Percentiles rank a stretch among this genome's conserved stretches.
These are phyloP conservation scores for Leishmania arabica DNA, from an alignment of 208 protist genomes.

Conservation along the genomic window DNA sequence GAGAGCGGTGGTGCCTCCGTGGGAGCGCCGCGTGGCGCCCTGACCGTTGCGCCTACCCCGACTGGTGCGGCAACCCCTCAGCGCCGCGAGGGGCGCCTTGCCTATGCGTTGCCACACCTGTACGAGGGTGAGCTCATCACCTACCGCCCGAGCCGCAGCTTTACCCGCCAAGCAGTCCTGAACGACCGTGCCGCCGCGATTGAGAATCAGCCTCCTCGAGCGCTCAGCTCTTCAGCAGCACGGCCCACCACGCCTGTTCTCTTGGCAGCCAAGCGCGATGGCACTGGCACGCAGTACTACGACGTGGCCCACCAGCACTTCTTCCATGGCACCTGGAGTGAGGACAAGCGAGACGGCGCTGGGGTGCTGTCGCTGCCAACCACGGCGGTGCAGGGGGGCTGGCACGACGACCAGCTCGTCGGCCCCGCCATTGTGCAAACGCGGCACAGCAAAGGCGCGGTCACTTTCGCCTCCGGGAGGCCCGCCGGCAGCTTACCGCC, in stretches of 20 bases:
- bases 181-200: not conserved
- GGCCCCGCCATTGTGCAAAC: conserved; percentile 30
- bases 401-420: conserved; percentile 39
- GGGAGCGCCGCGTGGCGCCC: not conserved
- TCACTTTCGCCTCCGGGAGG: conserved; percentile 1
- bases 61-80: not conserved
- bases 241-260: not conserved
- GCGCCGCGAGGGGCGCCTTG: not conserved
- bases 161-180: conserved; percentile 3
- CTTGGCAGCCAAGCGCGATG: conserved; percentile 26
- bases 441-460: conserved; percentile 17
- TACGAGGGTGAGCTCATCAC: conserved; percentile 29
- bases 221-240: not conserved
- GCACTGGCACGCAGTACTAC: conserved; percentile 39
- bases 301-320: conserved; percentile 31
- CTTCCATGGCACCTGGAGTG: conserved; percentile 56
- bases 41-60: not conserved
- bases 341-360: conserved; percentile 47
- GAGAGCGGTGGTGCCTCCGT: not conserved
- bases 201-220: not conserved
- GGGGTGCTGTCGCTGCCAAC: conserved; percentile 56
- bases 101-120: conserved; percentile 28
- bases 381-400: conserved; percentile 51
- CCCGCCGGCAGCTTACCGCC: not conserved
- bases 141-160: conserved; percentile 15